Evolutionary conservation across 1,284 basidiomycete species (phyloP).

Genomic region (Quambalaria eucalypti): DNA sequence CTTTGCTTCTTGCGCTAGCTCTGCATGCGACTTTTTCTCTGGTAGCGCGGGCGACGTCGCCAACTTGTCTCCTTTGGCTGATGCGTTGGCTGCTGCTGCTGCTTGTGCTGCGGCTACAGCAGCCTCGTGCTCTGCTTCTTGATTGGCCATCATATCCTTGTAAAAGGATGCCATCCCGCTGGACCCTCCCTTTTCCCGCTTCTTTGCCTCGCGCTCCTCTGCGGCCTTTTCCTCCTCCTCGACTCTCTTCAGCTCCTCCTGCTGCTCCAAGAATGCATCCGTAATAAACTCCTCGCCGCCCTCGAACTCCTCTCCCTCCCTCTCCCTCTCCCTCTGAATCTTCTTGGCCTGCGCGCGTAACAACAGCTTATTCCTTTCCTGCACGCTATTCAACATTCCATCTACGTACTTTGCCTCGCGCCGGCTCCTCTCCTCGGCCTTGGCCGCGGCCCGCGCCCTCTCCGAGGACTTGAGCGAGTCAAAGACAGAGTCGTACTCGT

Average conservation of each 20-base stretch:
- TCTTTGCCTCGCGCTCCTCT: slow-evolving; percentile 57
- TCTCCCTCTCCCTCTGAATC: slow-evolving; percentile 82
- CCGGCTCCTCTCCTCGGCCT: slow-evolving; percentile 56
- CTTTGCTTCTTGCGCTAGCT: neutral
- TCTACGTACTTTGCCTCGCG: slow-evolving; percentile 83
- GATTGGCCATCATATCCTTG: slow-evolving; percentile 32
- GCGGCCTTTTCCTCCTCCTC: slow-evolving; percentile 62
- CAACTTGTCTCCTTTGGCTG: neutral
- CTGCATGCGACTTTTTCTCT: neutral
- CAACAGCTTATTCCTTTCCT: slow-evolving; percentile 75
- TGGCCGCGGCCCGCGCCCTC: slow-evolving; percentile 52
- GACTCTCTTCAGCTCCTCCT: slow-evolving; percentile 77
- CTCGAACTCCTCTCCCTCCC: slow-evolving; percentile 84
- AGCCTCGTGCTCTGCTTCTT: slow-evolving; percentile 32
- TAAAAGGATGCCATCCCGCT: slow-evolving; percentile 60
- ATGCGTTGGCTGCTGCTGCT: neutral
- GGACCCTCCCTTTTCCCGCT: slow-evolving; percentile 65
- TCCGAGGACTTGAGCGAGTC: slow-evolving; percentile 82
- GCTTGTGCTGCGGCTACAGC: slow-evolving; percentile 16
- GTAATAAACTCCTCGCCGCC: slow-evolving; percentile 97
- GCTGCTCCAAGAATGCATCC: slow-evolving; percentile 91
- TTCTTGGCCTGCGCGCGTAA: slow-evolving; percentile 96
- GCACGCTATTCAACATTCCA: slow-evolving; percentile 70
- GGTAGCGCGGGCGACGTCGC: neutral
- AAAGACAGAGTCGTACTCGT: slow-evolving; percentile 92